Conservation (phyloP, 495 filamentous ascomycete species). For the Penicillium lividum region DNA sequence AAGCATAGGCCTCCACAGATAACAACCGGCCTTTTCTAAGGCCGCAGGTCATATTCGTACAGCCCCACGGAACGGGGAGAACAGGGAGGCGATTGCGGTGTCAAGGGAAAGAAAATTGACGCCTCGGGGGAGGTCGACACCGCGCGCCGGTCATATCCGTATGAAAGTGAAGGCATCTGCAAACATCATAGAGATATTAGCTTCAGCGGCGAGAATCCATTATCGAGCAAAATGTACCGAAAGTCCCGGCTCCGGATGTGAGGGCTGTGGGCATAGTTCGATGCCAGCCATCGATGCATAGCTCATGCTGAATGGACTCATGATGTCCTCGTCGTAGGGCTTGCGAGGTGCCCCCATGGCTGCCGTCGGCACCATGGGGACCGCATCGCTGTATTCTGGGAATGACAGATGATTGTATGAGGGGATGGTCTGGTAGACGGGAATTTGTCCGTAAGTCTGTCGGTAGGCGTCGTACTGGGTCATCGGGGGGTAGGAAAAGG, state of each 20-base stretch:
- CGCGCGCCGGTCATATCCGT: slow-evolving; percentile 74
- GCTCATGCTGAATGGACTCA: slow-evolving; percentile 75
- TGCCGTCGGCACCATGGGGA: slow-evolving; percentile 65
- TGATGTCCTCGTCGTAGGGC: slow-evolving; percentile 61
- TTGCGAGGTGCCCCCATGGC: slow-evolving; percentile 38
- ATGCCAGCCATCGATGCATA: slow-evolving; percentile 74
- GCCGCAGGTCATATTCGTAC: slow-evolving; percentile 30
- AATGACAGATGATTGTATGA: slow-evolving; percentile 57
- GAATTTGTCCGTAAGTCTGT: slow-evolving; percentile 63
- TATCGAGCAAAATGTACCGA: slow-evolving; percentile 51
- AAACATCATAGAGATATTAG: slow-evolving; percentile 31
- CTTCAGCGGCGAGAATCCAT: slow-evolving; percentile 44
- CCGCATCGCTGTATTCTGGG: slow-evolving; percentile 66
- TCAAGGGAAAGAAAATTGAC: slow-evolving; percentile 39
- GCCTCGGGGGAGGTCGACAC: slow-evolving; percentile 41
- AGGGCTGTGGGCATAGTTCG: slow-evolving; percentile 57
- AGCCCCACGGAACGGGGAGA: slow-evolving; percentile 34
- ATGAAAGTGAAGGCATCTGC: slow-evolving; percentile 85
- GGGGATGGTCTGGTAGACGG: slow-evolving; percentile 66
- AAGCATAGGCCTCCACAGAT: not conserved
- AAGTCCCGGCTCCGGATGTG: slow-evolving; percentile 35
- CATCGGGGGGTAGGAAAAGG: slow-evolving; percentile 72
- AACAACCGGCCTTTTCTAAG: not conserved
- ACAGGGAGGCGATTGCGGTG: slow-evolving; percentile 39
- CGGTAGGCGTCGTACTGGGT: slow-evolving; percentile 66